These are phyloP conservation scores for Trichoderma virens DNA, from an alignment of 495 filamentous ascomycete species.

Conservation along the genomic window DNA sequence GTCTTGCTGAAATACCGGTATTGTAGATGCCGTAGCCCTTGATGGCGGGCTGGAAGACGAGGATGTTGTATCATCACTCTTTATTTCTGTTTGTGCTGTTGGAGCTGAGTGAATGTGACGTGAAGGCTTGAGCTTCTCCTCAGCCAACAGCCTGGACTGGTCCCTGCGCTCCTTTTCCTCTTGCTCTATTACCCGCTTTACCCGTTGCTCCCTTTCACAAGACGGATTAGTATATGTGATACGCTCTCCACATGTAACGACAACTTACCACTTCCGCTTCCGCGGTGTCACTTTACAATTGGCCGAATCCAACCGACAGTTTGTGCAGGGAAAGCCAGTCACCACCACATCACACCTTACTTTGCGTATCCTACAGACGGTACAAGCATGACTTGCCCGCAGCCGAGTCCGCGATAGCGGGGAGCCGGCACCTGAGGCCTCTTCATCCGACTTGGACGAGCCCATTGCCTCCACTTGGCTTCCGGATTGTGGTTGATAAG, in stretches of 20 bases:
- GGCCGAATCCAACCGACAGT: neutral
- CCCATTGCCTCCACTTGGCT: conserved; percentile 1
- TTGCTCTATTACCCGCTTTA: neutral
- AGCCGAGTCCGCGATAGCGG: neutral
- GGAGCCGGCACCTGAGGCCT: neutral
- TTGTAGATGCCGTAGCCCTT: neutral
- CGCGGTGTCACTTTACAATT: neutral
- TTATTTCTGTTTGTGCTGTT: neutral
- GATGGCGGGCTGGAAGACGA: neutral
- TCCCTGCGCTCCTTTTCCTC: neutral
- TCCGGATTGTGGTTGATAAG: neutral
- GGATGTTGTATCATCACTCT: neutral
- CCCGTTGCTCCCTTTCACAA: neutral
- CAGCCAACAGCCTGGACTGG: neutral
- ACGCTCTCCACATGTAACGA: neutral
- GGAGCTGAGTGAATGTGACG: neutral
- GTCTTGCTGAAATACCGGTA: neutral
- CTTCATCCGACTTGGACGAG: neutral
- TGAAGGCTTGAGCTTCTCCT: neutral
- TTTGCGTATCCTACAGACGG: neutral
- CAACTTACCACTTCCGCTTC: neutral
- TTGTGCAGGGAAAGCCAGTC: neutral
- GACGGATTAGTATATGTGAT: neutral
- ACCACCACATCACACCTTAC: neutral
- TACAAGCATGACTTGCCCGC: neutral